Base-by-base conservation (phyloP, 2,329 filamentous ascomycete genomes). In the Talaromyces albobiverticillius region DNA sequence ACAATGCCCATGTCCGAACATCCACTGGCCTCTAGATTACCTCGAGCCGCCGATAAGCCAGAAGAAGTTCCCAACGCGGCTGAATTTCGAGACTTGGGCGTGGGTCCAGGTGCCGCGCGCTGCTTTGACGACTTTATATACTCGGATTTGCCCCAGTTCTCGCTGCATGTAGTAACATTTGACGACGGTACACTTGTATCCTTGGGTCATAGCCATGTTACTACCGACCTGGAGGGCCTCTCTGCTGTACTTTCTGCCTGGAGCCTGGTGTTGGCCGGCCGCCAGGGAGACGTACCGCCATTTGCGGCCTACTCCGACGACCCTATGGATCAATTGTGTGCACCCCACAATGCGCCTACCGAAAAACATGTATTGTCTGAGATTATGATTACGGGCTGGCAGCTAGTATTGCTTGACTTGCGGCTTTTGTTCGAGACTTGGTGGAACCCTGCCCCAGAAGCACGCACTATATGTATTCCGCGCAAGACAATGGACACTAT, bases 51-150 rank as follows among this genome's bases (percentile, higher is more conserved):
- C 23, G 34, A 32, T 14, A 50, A 40, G 32, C 34, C 23, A 23
- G 20, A 10, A 31, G 20, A 18, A 14, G 31, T 50, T n/a, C 20
- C 46, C 8, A 31, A 32, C 25, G 26, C 46, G 14, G 10, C 16
- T 13, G 46, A 31, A 9, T 50, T 40, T 29, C 31, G 13, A 4
- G 20, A 34, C 16, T 20, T 50, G 31, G 32, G 26, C 25, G 10
- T 50, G 32, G 46, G 46, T 13, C 46, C 46, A 14, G 46, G 32
- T 22, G 32, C 38, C 3, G 9, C 46, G 20, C 46, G 46, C 6
- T 36, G 29, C 13, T 50, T 50, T 18, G 46, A 50, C 18, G 46
- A 50, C 38, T 50, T 36, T 18, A 50, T 50, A 13, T 26, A 50
- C 23, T 50, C 32, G 10, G 46, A 50, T 18, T 20, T 50, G n/a